Evolutionary conservation across 768 basidiomycete species (phyloP), one percentile per base, ranked within the genome.

Genomic region (Antrodiella citrinella): DNA sequence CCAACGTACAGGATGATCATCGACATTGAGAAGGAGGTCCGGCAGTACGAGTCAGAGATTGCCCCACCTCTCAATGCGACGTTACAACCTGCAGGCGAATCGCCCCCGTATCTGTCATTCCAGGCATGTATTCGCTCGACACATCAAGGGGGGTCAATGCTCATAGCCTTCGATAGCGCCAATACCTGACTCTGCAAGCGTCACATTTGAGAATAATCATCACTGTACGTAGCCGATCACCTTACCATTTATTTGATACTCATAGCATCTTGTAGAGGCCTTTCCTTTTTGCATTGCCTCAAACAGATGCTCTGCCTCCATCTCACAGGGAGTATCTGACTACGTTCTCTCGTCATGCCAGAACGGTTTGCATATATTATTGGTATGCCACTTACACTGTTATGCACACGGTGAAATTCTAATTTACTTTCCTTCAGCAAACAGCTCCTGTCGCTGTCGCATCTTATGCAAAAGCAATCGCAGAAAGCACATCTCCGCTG

Each of bases 1-100:
- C 59, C 59, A 12, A 57, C 59, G 1, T 60, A 60, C 49, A 52
- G 47, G 7, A 40, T 38, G 18, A 53, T 60, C 18, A 48, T 60
- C 2, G 56, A 59, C 15, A 5, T 57, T 24, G 59, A 60, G 24
- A 53, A 55, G 4, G 35, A 60, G 42, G n/a, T 60, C 11, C 42
- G 49, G 12, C 50, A 53, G 25, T 60, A 54, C 40, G 59, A 60
- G 35, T 51, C 52, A 12, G 59, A 57, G 3, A 51, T 60, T 25
- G 59, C 59, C 1, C n/a, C 43, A 12, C 47, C 52, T 4, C 48
- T 60, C 42, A 48, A 52, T 9, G 54, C 49, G 24, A 55, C 53
- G 45, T 51, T 54, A 18, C 49, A 54, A 3, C 59, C 60, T 25
- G 35, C 45, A 12, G 47, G 49, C 10, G 20, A 39, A n/a, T 53